Evolutionary conservation across 1,139 yeast genomes (phyloP).

Genomic region (Groenewaldozyma sp.): DNA sequence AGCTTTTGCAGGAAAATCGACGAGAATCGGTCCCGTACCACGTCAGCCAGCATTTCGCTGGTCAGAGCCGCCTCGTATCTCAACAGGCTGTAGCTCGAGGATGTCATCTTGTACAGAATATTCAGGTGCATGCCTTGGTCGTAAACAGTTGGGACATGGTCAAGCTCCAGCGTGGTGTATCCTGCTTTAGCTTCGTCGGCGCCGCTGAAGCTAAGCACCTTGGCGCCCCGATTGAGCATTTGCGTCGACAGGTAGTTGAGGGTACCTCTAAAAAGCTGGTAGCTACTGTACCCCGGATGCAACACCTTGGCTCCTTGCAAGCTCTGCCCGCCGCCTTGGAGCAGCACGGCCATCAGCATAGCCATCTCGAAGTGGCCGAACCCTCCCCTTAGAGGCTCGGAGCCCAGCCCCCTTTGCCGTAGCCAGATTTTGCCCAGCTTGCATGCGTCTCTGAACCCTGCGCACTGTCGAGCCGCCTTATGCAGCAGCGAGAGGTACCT

Average conservation of each 20-base stretch:
- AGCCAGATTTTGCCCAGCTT: conserved; percentile 85
- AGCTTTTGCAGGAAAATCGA: conserved; percentile 67
- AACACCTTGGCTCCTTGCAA: conserved; percentile 39
- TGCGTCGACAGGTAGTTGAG: conserved; percentile 71
- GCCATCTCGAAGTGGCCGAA: conserved; percentile 92
- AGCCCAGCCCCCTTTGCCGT: conserved; percentile 70
- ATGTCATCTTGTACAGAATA: conserved; percentile 72
- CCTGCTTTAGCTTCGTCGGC: conserved; percentile 9
- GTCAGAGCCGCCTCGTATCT: conserved; percentile 63
- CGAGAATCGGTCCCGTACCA: conserved; percentile 75
- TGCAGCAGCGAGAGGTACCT: conserved; percentile 67
- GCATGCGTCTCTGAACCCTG: conserved; percentile 83
- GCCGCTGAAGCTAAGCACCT: conserved; percentile 8
- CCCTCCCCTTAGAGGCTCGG: conserved; percentile 50
- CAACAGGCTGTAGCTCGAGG: conserved; percentile 53
- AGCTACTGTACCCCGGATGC: conserved; percentile 80
- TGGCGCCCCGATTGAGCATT: conserved; percentile 37
- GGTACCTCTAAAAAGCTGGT: conserved; percentile 85
- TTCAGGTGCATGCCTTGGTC: conserved; percentile 71
- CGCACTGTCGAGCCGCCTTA: conserved; percentile 65
- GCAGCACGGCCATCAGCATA: conserved; percentile 64
- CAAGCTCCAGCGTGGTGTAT: conserved; percentile 7
- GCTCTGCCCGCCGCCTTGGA: conserved; percentile 67
- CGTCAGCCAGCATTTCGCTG: conserved; percentile 59
- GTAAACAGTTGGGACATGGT: conserved; percentile 38